These are phyloP conservation scores for Miscanthus lutarioriparius DNA, from an alignment of 176 grass and related monocot species.

Conservation along the genomic window DNA sequence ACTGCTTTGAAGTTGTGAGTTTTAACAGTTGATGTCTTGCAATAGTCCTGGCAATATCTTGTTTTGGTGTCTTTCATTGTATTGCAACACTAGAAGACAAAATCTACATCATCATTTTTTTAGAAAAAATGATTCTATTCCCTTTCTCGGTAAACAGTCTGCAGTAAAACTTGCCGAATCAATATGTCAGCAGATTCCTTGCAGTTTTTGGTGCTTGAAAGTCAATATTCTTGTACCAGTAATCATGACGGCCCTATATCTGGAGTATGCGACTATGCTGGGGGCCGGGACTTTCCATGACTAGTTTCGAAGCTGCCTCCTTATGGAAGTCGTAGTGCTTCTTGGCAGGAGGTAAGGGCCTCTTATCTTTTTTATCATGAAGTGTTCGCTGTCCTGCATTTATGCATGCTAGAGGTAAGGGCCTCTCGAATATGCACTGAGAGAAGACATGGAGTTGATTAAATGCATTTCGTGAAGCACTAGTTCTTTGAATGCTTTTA, in stretches of 20 bases:
- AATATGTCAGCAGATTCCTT: conserved; percentile 39
- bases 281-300: too few species aligned
- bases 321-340: not conserved
- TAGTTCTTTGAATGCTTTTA: too few species aligned
- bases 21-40: not conserved
- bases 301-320: not conserved
- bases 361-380: not conserved
- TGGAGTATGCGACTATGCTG: not conserved
- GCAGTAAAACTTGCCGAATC: not conserved
- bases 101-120: not conserved
- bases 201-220: conserved; percentile 3
- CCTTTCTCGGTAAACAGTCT: not conserved
- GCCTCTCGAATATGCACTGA: too few species aligned
- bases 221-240: not conserved
- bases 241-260: not conserved
- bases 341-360: not conserved
- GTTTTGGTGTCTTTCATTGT: not conserved
- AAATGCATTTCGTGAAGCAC: too few species aligned
- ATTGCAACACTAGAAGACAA: not conserved
- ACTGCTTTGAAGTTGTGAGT: not conserved
- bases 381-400: too few species aligned
- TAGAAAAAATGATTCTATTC: not conserved
- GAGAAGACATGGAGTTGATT: too few species aligned
- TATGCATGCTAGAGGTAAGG: too few species aligned
- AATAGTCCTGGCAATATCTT: not conserved